A percentile compares a stretch with the other conserved stretches of the same genome.
Evolutionary conservation across 73 alveolate genomes (phyloP).

Genomic region (Tetrahymena borealis): DNA sequence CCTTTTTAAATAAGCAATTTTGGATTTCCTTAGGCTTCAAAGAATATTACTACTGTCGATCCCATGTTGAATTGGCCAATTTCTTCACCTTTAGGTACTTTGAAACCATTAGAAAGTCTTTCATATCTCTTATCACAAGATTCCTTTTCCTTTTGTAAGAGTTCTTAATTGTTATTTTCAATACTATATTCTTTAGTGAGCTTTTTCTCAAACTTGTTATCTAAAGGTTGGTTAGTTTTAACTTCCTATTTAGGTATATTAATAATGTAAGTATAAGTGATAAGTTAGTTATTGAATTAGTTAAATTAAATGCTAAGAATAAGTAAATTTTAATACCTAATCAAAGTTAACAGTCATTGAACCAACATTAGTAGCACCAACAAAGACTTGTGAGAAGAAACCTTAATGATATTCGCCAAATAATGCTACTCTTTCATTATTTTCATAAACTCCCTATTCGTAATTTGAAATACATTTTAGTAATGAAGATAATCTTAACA

Average conservation of each 20-base stretch:
- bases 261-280: not conserved
- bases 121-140: constrained; percentile 1
- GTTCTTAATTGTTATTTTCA: not conserved
- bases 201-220: not conserved
- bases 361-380: constrained; percentile 62
- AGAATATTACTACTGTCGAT: constrained; percentile 50
- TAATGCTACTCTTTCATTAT: constrained; percentile 50
- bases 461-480: not conserved
- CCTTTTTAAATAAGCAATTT: constrained; percentile 49
- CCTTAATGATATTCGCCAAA: constrained; percentile 51
- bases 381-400: constrained; percentile 29
- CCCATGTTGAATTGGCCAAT: constrained; percentile 53
- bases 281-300: not conserved
- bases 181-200: not conserved
- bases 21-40: constrained; percentile 49
- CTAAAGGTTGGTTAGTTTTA: not conserved
- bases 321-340: constrained; percentile 25
- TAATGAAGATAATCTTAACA: not conserved
- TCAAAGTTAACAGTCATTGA: constrained; percentile 53
- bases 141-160: not conserved
- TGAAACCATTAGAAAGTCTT: constrained; percentile 12
- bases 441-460: constrained; percentile 25
- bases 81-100: constrained; percentile 49
- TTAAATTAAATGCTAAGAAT: not conserved
- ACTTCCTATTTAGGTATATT: not conserved